Percentiles rank a stretch among this genome's conserved stretches.
These are phyloP conservation scores for Nothomitra cinnamomea DNA, from an alignment of 2,329 filamentous ascomycete species.

Conservation along the genomic window DNA sequence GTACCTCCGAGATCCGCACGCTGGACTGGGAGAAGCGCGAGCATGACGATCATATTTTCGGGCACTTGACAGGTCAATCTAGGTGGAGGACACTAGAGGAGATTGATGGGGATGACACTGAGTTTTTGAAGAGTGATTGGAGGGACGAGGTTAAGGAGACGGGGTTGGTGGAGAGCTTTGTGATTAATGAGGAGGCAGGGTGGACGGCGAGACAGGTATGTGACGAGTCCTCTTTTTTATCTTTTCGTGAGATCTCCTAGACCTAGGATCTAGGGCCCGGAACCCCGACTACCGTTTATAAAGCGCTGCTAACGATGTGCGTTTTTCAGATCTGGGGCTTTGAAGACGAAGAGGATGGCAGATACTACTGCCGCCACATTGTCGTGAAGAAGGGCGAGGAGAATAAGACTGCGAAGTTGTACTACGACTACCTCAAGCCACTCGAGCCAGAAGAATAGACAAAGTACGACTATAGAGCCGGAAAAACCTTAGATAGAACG, in stretches of 20 bases:
- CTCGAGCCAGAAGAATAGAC: neutral
- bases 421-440: constrained; percentile 32
- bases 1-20: constrained; percentile 40
- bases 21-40: constrained; percentile 43
- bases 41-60: constrained; percentile 69
- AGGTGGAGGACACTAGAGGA: constrained; percentile 27
- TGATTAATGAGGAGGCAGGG: constrained; percentile 27
- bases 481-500: neutral
- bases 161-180: constrained; percentile 31
- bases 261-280: too few species aligned
- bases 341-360: constrained; percentile 33
- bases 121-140: constrained; percentile 41
- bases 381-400: constrained; percentile 34
- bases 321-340: constrained; percentile 41
- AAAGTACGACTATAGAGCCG: neutral
- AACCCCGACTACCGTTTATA: too few species aligned
- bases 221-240: constrained; percentile 6
- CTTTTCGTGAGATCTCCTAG: neutral
- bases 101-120: constrained; percentile 29
- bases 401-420: constrained; percentile 33
- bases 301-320: too few species aligned
- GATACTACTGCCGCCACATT: constrained; percentile 36
- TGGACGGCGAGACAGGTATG: constrained; percentile 39
- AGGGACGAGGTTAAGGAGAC: constrained; percentile 33
- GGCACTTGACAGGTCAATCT: constrained; percentile 45